Evolutionary conservation across 1,284 basidiomycete species (phyloP), one percentile per base, ranked within the genome.

Genomic region (Melampsora larici-populina): DNA sequence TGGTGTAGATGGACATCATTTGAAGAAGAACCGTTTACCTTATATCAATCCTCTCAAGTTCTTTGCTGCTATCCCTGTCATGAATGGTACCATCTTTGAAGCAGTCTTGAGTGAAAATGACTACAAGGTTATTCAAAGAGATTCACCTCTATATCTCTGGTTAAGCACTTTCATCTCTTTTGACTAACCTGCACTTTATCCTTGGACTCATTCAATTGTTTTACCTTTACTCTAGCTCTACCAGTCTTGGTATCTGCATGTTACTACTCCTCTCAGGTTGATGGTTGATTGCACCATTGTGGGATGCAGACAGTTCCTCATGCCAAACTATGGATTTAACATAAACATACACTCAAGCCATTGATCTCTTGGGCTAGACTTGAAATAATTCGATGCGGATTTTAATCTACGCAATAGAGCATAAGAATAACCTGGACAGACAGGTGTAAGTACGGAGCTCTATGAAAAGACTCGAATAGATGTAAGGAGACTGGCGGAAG

Each of bases 1-100:
- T 21, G 67, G 60, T 33, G 48, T 70, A 26, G 75, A 78, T 62
- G 67, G 64, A 17, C 55, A 68, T 24, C 75, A 78, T 70, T 26
- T 70, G 36, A 78, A 78, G 36, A 78, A 78, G 60, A 78, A 78
- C 65, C 73, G 82, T 15, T 70, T 83, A 26, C 81, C 81, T 29
- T 83, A 83, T 80, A 78, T 84, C 49, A 83, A 84, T 78, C 82
- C 81, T 40, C 33, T 83, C 36, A 82, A 83, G 79, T 84, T 84
- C 79, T 73, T 83, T 69, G 81, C 81, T 43, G 83, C 83, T 17
- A 80, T 82, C 79, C 78, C 82, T 73, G 81, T 82, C 64, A 79
- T 84, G 71, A 84, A 84, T 79, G 83, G 81, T 48, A 83, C 83
- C 31, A 80, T 82, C 78, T 83, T 84, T 63, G 79, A 80, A 72